Evolutionary conservation across 2,329 filamentous ascomycete species (phyloP).

Genomic region (Hypoxylon sp.): DNA sequence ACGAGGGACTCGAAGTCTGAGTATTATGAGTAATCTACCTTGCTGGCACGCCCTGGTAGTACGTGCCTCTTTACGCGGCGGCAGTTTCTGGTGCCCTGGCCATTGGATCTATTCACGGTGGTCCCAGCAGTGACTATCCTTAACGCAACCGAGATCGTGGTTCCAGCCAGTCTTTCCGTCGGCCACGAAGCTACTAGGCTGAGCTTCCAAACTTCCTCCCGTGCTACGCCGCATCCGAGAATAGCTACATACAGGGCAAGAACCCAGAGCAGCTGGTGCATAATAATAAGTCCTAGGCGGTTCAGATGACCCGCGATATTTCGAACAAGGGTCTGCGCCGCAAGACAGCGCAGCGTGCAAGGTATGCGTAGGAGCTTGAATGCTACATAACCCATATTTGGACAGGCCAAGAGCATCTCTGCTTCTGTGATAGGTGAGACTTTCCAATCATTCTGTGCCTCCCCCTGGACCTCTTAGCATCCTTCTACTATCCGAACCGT

Average conservation of each 20-base stretch:
- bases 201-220: too few relatives aligned
- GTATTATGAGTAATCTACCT: background rate
- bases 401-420: background rate
- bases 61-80: constrained; percentile 14
- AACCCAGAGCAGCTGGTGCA: too few relatives aligned
- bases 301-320: too few relatives aligned
- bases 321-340: background rate
- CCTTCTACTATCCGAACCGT: too few relatives aligned
- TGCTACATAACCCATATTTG: background rate
- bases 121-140: background rate
- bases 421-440: too few relatives aligned
- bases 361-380: background rate
- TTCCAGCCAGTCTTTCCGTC: too few relatives aligned
- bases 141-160: background rate
- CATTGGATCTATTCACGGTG: background rate
- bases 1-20: background rate
- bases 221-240: too few relatives aligned
- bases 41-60: constrained; percentile 1
- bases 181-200: too few relatives aligned
- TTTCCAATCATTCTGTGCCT: background rate
- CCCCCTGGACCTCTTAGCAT: background rate
- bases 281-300: background rate
- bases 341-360: background rate
- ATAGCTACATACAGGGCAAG: too few relatives aligned
- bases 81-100: background rate